These are phyloP conservation scores for Zygosaccharomyces sapae DNA, from an alignment of 1,139 yeast species.

Conservation along the genomic window DNA sequence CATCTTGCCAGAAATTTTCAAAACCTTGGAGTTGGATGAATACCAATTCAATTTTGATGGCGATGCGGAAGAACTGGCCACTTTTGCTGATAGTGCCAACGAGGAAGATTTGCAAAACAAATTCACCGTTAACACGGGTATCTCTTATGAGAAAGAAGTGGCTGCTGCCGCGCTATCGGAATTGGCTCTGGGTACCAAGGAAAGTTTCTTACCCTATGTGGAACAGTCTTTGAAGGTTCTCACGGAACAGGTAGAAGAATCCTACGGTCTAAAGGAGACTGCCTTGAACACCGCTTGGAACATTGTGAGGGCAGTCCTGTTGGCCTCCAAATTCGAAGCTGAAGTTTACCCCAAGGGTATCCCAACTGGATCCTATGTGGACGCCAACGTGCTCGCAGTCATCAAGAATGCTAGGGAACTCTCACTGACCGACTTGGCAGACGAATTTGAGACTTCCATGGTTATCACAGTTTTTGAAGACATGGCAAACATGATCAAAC, in stretches of 20 bases:
- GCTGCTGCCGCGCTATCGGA: constrained; percentile 93
- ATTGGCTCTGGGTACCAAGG: constrained; percentile 80
- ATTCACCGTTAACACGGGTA: constrained; percentile 86
- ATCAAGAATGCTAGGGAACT: constrained; percentile 63
- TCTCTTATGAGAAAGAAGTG: constrained; percentile 93
- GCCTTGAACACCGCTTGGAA: constrained; percentile 82
- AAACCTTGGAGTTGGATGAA: constrained; percentile 80
- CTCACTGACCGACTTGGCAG: constrained; percentile 60
- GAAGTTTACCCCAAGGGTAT: constrained; percentile 67
- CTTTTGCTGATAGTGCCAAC: constrained; percentile 35
- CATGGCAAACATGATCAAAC: constrained; percentile 62
- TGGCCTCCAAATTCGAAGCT: constrained; percentile 51
- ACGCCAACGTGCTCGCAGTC: constrained; percentile 53
- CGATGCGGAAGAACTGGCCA: constrained; percentile 41
- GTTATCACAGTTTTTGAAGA: constrained; percentile 76
- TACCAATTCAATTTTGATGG: constrained; percentile 47
- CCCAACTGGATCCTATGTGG: constrained; percentile 59
- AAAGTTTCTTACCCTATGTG: constrained; percentile 71
- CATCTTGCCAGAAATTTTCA: constrained; percentile 78
- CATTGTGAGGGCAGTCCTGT: constrained; percentile 64
- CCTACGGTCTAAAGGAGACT: constrained; percentile 88
- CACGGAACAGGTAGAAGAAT: constrained; percentile 71
- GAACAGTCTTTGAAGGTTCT: constrained; percentile 65
- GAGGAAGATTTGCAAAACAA: constrained; percentile 62
- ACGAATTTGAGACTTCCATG: constrained; percentile 79